phyloP scores from a whole-genome alignment of 495 filamentous ascomycete species.

The Parmelia sp. region DNA sequence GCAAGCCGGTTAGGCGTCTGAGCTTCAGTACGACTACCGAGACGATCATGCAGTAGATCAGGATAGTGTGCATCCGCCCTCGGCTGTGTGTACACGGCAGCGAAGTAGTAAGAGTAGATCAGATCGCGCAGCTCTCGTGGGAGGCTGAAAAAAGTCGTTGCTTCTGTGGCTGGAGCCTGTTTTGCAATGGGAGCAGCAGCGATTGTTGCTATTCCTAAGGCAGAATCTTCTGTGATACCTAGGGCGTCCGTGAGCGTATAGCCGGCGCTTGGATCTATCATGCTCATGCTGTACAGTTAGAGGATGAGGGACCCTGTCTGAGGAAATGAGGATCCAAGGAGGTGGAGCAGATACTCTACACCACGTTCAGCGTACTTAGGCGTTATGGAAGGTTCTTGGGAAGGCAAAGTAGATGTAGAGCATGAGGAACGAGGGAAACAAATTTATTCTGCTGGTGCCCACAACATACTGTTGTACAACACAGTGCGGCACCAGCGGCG shows the following conservation, averaged over 20 bases:
- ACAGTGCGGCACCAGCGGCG: too few species aligned
- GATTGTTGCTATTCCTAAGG: not conserved
- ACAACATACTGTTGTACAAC: too few species aligned
- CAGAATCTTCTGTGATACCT: not conserved
- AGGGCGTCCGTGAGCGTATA: too few species aligned
- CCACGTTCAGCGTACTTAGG: too few species aligned
- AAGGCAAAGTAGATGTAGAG: too few species aligned
- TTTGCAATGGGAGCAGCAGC: not conserved
- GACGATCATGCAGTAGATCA: not conserved
- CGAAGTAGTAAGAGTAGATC: not conserved
- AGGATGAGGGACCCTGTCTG: too few species aligned
- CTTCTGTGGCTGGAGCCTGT: not conserved
- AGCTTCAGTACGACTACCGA: too few species aligned
- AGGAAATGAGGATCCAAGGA: too few species aligned
- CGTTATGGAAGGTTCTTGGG: too few species aligned
- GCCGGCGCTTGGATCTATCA: not conserved
- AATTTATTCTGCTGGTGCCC: too few species aligned
- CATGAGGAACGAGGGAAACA: too few species aligned
- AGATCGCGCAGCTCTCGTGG: not conserved
- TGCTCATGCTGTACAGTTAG: not conserved
- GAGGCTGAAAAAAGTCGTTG: not conserved
- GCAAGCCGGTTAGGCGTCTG: not conserved
- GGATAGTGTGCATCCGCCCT: not conserved
- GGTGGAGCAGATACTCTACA: too few species aligned
- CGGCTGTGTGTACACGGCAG: not conserved